Conservation (phyloP, 2,329 filamentous ascomycete species). For the Aspergillus intermedius region DNA sequence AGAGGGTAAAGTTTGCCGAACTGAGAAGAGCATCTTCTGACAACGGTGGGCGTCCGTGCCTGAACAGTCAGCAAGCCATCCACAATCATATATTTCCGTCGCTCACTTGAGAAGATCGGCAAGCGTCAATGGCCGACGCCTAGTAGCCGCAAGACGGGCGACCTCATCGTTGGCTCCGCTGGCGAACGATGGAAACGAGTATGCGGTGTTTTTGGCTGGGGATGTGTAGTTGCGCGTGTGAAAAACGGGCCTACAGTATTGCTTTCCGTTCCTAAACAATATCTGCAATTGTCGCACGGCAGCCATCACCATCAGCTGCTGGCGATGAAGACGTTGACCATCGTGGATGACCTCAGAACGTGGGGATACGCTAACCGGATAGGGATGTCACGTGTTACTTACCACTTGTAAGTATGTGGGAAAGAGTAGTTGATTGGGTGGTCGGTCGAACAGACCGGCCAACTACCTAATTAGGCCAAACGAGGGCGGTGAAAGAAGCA, state of each 20-base stretch:
- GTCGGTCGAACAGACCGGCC: too few relatives aligned
- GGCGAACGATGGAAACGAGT: conserved; percentile 41
- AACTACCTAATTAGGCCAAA: too few relatives aligned
- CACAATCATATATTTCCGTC: conserved; percentile 42
- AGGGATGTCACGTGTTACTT: background rate
- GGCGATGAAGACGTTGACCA: conserved; percentile 5
- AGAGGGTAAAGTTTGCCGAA: conserved; percentile 93
- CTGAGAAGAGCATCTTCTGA: conserved; percentile 72
- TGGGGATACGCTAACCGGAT: background rate
- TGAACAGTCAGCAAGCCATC: conserved; percentile 18
- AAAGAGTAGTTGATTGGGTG: too few relatives aligned
- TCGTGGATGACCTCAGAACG: conserved; percentile 14
- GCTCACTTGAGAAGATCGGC: conserved; percentile 79
- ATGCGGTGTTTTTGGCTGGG: conserved; percentile 24
- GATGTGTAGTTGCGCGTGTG: conserved; percentile 13
- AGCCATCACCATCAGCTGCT: conserved; percentile 12
- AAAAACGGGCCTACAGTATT: conserved; percentile 1
- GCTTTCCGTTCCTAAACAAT: conserved; percentile 6
- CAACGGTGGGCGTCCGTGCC: conserved; percentile 76
- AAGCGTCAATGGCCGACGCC: conserved; percentile 74
- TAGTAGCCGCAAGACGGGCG: conserved; percentile 66
- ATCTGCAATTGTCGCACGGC: conserved; percentile 9
- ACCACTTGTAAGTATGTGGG: too few relatives aligned
- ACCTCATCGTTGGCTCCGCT: conserved; percentile 68
- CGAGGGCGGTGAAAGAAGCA: too few relatives aligned